phyloP scores from a whole-genome alignment of 805 yeast species.

The Saccharomycopsis schoenii region DNA sequence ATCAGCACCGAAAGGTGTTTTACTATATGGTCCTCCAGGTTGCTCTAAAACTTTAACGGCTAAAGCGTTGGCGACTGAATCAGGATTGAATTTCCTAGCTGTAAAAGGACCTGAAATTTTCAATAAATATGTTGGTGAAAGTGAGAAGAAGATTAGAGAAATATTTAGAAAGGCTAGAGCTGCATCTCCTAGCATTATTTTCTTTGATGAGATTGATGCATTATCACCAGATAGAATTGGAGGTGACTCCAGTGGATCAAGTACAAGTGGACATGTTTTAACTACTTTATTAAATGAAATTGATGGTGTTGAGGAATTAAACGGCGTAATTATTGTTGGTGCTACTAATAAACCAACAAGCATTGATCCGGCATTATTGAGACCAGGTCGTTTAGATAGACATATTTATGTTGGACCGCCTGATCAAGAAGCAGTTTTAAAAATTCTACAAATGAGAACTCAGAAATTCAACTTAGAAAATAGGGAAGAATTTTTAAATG shows the following conservation, averaged over 20 bases:
- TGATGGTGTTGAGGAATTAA: slow-evolving; percentile 93
- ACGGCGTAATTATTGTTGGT: slow-evolving; percentile 88
- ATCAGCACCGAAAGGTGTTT: slow-evolving; percentile 84
- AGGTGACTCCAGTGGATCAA: slow-evolving; percentile 32
- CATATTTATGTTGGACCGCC: slow-evolving; percentile 93
- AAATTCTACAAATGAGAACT: slow-evolving; percentile 65
- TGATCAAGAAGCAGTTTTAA: slow-evolving; percentile 66
- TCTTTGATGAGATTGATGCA: slow-evolving; percentile 96
- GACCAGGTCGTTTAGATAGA: slow-evolving; percentile 95
- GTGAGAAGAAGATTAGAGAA: slow-evolving; percentile 88
- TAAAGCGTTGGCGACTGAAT: slow-evolving; percentile 90
- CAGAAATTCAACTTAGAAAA: slow-evolving; percentile 46
- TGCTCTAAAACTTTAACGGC: slow-evolving; percentile 94
- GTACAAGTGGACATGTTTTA: slow-evolving; percentile 72
- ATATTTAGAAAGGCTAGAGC: slow-evolving; percentile 89
- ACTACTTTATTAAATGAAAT: slow-evolving; percentile 89
- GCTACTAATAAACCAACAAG: slow-evolving; percentile 95
- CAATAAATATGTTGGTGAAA: slow-evolving; percentile 93
- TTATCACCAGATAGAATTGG: slow-evolving; percentile 65
- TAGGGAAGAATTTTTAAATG: slow-evolving; percentile 30
- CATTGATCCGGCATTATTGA: slow-evolving; percentile 82
- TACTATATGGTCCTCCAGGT: slow-evolving; percentile 97
- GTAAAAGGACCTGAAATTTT: slow-evolving; percentile 96
- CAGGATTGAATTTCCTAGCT: slow-evolving; percentile 87
- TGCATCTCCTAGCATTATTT: slow-evolving; percentile 88